Base-by-base conservation (phyloP, 768 basidiomycete genomes). In the Leccinum incarnatum region DNA sequence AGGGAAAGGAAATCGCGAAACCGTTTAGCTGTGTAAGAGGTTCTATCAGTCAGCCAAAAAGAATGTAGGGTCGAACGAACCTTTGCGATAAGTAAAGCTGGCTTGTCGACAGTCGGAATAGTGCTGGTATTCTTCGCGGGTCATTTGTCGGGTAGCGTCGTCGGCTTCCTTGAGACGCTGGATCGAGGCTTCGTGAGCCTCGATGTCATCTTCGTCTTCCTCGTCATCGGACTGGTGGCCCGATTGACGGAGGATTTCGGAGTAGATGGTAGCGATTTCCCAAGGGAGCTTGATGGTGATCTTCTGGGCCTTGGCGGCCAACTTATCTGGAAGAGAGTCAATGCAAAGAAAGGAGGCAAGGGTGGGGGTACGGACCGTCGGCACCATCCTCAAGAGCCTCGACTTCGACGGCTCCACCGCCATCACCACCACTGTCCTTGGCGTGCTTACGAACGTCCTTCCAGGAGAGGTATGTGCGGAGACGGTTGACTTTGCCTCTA, bases 81-180 rank as follows among this genome's bases (percentile, higher is more conserved):
- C 30, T 32, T 32, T 32, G 30, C 30, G 87, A 72, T 95, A 97
- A 1, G 95, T 97, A 72, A 98, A 98, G 15, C 93, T 93, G 0
- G 95, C 95, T 72, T 97, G 95, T 58, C 95, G 84, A 76, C 95
- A 97, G 71, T 96, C 94, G 3, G 95, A 95, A 70, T 97, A 98
- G 69, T 95, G 94, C 60, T 95, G 91, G 71, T 98, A 98, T 67
- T 98, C 93, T 71, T 98, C 95, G 65, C 91, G 83, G 9, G 94
- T 95, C 95, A 98, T 98, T 75, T 93, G 86, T 46, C 92, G 83
- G 1, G 30, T 32, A 11, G 30, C 30, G 11, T 32, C 93, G 74
- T 98, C 95, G 3, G 94, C 93, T 81, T 97, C 95, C 87, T 90
- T 89, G 47, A 97, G 76, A 17, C 95, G 84, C 67, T 88, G 86